phyloP scores from a whole-genome alignment of 73 alveolate genomes.

The Stentor coeruleus region DNA sequence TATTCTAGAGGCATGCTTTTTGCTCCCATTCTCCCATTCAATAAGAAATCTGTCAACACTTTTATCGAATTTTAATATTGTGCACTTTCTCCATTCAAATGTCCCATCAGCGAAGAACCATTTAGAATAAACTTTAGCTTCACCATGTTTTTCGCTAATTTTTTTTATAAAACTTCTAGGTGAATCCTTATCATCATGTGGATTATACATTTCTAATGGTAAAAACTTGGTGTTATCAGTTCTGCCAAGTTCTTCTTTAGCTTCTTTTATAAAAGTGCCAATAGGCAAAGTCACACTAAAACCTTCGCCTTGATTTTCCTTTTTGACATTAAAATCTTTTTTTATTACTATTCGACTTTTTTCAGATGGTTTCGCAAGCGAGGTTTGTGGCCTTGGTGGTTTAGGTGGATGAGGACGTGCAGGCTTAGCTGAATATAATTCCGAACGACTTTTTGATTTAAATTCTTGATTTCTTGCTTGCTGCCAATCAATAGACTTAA shows the following conservation, averaged over 20 bases:
- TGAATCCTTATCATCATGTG: not conserved
- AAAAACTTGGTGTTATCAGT: slow-evolving; percentile 19
- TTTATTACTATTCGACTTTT: not conserved
- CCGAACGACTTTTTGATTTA: not conserved
- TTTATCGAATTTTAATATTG: slow-evolving; percentile 34
- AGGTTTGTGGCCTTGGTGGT: not conserved
- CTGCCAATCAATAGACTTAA: not conserved
- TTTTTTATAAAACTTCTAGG: not conserved
- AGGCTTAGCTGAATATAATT: not conserved
- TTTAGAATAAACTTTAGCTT: slow-evolving; percentile 36
- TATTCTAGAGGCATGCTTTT: slow-evolving; percentile 45
- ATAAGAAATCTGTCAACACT: slow-evolving; percentile 37
- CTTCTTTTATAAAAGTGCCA: not conserved
- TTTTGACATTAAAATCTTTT: not conserved
- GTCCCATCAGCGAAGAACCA: slow-evolving; percentile 60
- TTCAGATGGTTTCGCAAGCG: not conserved
- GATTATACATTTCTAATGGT: slow-evolving; percentile 25
- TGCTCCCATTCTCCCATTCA: slow-evolving; percentile 46
- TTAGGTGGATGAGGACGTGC: not conserved
- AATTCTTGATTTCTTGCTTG: not conserved
- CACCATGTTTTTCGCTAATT: not conserved
- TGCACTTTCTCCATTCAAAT: slow-evolving; percentile 42
- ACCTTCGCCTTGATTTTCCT: not conserved
- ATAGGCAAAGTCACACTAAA: slow-evolving; percentile 2
- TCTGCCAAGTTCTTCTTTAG: slow-evolving; percentile 14